Evolutionary conservation across 2,329 filamentous ascomycete species (phyloP), one percentile per base, ranked within the genome.

Genomic region (Neonectria ditissima): DNA sequence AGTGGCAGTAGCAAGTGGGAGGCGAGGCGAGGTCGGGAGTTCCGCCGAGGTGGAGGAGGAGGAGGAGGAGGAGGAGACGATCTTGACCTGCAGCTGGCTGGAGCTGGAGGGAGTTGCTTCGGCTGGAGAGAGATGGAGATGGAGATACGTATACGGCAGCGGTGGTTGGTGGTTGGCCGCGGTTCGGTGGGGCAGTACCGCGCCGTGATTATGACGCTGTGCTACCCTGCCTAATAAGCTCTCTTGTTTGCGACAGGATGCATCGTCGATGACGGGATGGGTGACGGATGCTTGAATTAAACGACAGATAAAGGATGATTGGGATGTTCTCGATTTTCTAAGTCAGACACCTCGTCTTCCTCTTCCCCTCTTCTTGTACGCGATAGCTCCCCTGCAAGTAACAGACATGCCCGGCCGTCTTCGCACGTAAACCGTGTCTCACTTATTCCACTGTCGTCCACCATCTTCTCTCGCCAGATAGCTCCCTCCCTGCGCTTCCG

Each of bases 381-480:
- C 32, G 14, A 34, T 5, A 16, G 16, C 32, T 34, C 32, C 32
- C 32, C 32, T 34, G 32, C 5, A 4, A 16, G 16, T 34, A 14
- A 34, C 13, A 34, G 13, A 34, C 7, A 34, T 16, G 16, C 16
- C 13, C 7, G 13, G 32, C 32, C 32, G 32, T 11, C 10, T 9
- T 30, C 28, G 10, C 30, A 32, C 30, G n/a, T n/a, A 2, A 32
- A 34, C 13, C 32, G 32, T 11, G 20, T 20, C 18, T 34, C 43
- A 28, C 56, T 52, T 52, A 20, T 64, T 64, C 62, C 57, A 64
- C 56, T 11, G 18, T 9, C 16, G 26, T 73, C 71, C 65, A 73
- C 51, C 55, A 47, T 54, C 55, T 74, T 74, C 72, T 72, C 39
- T 68, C 48, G 65, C 67, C 65, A 74, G 62, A 66, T 70, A 56